These are phyloP conservation scores for Phalaenopsis hybrid DNA, from an alignment of 116 monocot species.

Conservation along the genomic window DNA sequence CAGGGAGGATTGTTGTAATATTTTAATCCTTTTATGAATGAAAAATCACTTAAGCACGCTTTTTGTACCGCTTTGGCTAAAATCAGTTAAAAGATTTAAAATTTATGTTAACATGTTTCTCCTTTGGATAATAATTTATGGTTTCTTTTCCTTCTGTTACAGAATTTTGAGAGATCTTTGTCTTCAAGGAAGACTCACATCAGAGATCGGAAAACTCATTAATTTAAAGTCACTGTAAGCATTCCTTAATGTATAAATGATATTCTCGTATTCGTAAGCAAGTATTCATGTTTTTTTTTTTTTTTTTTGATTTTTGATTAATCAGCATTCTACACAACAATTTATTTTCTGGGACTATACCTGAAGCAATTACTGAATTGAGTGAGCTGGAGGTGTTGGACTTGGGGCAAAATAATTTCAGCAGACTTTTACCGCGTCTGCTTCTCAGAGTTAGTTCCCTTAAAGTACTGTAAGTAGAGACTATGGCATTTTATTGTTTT, in stretches of 20 bases:
- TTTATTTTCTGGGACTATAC: conserved; percentile 39
- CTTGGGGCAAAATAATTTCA: conserved; percentile 46
- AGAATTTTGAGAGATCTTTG: conserved; percentile 28
- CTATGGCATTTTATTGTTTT: background rate
- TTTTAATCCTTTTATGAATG: background rate
- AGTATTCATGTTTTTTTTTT: too few species aligned
- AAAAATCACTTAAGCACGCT: background rate
- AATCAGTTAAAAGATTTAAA: background rate
- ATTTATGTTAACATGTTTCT: background rate
- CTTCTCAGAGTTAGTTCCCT: conserved; percentile 27
- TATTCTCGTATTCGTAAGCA: background rate
- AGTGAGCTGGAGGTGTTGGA: conserved; percentile 37
- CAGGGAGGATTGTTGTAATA: background rate
- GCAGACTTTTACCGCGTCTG: conserved; percentile 23
- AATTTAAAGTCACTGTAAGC: conserved; percentile 27
- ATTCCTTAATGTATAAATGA: background rate
- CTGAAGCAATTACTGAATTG: conserved; percentile 32
- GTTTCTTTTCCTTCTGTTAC: background rate
- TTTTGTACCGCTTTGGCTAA: background rate
- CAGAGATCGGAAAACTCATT: conserved; percentile 24
- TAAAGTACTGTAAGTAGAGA: conserved; percentile 28
- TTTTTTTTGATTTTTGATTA: background rate
- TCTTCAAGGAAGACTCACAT: conserved; percentile 26
- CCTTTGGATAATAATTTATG: background rate
- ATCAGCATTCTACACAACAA: conserved; percentile 38